phyloP scores from a whole-genome alignment of 768 basidiomycete genomes.

The Russula emetica region DNA sequence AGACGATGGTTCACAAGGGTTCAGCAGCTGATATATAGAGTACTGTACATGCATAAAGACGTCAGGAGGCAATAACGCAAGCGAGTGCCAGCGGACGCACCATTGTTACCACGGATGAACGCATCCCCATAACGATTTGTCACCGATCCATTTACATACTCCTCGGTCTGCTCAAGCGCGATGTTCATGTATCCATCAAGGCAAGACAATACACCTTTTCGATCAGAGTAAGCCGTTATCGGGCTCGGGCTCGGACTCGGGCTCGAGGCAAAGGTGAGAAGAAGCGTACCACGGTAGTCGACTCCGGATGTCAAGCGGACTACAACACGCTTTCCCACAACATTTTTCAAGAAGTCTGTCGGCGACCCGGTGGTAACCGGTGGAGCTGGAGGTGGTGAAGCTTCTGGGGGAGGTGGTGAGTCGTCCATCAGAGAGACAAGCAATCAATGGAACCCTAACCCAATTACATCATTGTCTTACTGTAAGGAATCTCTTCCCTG shows the following conservation, averaged over 20 bases:
- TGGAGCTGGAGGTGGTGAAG: constrained; percentile 45
- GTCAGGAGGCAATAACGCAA: neutral
- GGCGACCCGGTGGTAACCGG: constrained; percentile 66
- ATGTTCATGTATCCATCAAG: constrained; percentile 99
- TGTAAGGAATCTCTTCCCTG: too few relatives aligned
- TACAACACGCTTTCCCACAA: constrained; percentile 91
- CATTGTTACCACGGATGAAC: constrained; percentile 93
- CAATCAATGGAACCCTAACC: constrained; percentile 6
- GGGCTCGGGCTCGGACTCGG: too few relatives aligned
- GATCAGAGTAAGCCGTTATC: neutral
- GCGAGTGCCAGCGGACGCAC: constrained; percentile 37
- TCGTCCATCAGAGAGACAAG: constrained; percentile 30
- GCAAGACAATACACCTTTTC: constrained; percentile 82
- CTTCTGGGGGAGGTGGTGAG: constrained; percentile 30
- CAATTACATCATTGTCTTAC: too few relatives aligned
- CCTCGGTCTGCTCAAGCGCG: constrained; percentile 94
- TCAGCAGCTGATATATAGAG: constrained; percentile 47
- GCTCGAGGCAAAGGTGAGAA: constrained; percentile 10
- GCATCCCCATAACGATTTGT: constrained; percentile 94
- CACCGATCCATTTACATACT: constrained; percentile 80
- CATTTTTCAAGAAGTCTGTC: constrained; percentile 89
- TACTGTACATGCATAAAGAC: constrained; percentile 41
- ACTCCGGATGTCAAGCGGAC: constrained; percentile 55
- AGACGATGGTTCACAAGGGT: constrained; percentile 9
- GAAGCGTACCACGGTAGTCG: constrained; percentile 20